Evolutionary conservation across 1,284 basidiomycete genomes (phyloP).

Genomic region (Cutaneotrichosporon cavernicola): DNA sequence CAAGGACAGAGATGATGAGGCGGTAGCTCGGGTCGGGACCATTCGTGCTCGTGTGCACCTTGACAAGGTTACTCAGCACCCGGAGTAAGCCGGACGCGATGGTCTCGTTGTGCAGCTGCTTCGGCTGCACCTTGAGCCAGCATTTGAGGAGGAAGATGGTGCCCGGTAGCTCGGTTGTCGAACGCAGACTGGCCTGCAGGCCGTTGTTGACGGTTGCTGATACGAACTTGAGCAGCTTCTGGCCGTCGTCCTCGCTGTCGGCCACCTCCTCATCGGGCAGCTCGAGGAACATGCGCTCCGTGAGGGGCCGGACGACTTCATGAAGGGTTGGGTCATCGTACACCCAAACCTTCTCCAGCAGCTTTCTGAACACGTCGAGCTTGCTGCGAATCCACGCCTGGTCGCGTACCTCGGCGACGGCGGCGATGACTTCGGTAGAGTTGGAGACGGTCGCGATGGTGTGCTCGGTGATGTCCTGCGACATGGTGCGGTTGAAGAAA

Average conservation of each 20-base stretch:
- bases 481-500: slow-evolving; percentile 79
- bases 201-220: slow-evolving; percentile 77
- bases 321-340: slow-evolving; percentile 74
- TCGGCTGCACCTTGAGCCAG: slow-evolving; percentile 77
- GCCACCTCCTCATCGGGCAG: slow-evolving; percentile 81
- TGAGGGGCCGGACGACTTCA: slow-evolving; percentile 76
- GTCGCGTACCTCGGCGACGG: slow-evolving; percentile 78
- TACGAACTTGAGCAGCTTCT: slow-evolving; percentile 76
- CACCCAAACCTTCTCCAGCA: slow-evolving; percentile 83
- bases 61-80: slow-evolving; percentile 78
- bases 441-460: slow-evolving; percentile 71
- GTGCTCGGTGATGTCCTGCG: slow-evolving; percentile 76
- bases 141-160: slow-evolving; percentile 84
- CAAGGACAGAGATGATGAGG: slow-evolving; percentile 57
- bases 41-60: slow-evolving; percentile 74
- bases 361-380: slow-evolving; percentile 74
- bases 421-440: slow-evolving; percentile 84
- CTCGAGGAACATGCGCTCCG: slow-evolving; percentile 80
- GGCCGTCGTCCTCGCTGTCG: slow-evolving; percentile 62
- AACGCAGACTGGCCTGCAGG: slow-evolving; percentile 39
- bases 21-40: slow-evolving; percentile 50
- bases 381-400: slow-evolving; percentile 81
- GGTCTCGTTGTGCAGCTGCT: slow-evolving; percentile 69
- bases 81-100: slow-evolving; percentile 78
- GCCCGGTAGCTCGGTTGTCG: slow-evolving; percentile 62